Evolutionary conservation across 257 asterid genomes (phyloP), one percentile per base, ranked within the genome.

Genomic region (Mentha longifolia): DNA sequence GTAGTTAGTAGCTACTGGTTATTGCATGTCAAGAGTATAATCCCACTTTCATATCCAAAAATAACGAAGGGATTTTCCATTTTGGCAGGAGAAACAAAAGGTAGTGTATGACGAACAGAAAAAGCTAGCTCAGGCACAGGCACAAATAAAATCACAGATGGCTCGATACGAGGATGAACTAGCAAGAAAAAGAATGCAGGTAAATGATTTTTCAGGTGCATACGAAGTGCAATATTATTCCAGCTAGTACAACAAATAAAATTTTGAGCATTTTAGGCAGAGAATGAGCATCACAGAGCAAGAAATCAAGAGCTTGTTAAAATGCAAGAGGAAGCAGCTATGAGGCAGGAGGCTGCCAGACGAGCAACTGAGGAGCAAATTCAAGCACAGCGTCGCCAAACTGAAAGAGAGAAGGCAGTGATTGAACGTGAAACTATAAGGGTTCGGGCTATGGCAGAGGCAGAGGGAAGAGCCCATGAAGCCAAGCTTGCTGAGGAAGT

Each of bases 161-260:
- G 92, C 93, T 58, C 88, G 87, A 9, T 95, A 95, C 13, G 95
- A 88, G 65, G 99, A 95, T 81, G 99, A 95, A 75, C 78, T 92
- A 83, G 95, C 96, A 35, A 88, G 95, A 89, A 95, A 95, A 84
- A 84, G 99, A 86, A 89, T 89, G 99, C 97, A 88, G 96, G 99
- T 83, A 82, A 20, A 75, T n/a, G n/a, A n/a, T n/a, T n/a, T n/a
- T 54, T 58, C 74, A 13, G 70, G 52, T 67, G 65, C 65, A 33
- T 76, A 49, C 59, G 37, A 11, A 20, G 37, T 74, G 56, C 9
- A 33, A 50, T 30, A 15, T 31, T 33, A 58, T 64, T 6, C 16
- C 12, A 49, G 56, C 50, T 16, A 46, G 43, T 59, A 12, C 33
- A 46, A 13, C 17, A 43, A 50, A 52, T 77, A 37, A 66, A 57